Base-by-base conservation (phyloP, 1,284 basidiomycete genomes). In the Apiotrichum gamsii region DNA sequence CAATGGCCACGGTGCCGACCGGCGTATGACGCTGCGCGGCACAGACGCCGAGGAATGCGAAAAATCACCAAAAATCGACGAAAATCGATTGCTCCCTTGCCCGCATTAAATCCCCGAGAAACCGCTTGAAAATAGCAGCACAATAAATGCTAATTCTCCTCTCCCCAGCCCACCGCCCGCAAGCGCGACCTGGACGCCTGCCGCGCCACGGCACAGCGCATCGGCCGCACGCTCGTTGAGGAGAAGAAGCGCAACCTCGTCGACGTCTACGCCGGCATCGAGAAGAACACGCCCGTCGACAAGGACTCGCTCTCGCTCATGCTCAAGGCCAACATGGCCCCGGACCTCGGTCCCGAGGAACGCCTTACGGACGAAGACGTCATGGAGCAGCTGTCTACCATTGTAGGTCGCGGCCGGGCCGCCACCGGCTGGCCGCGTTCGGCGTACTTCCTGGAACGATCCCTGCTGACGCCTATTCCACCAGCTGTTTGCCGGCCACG, bases 341-440 rank as follows among this genome's bases (percentile, higher is more conserved):
- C 75, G 9, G 80, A 82, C 41, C 61, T 82, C 8, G 67, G 72
- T 5, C 67, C 75, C 0, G 72, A 73, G 0, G 78, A 84, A 61
- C 74, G 75, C 19, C 77, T 89, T 74, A 77, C 79, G 10, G 77
- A 80, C 34, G 72, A 76, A 14, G 85, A 89, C 59, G 80, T 85
- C 3, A 71, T 83, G 20, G 83, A 79, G 50, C 85, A 88, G 65
- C 85, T 89, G 51, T 81, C 82, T 9, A 87, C 84, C 0, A 85
- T 89, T 64, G 77, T 89, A 38, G 47, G 64, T 59, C 4, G n/a
- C 10, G 5, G 19, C 6, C n/a, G 9, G 5, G 4, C 8, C 24
- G 5, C 3, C 24, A 3, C 11, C 19, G n/a, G 35, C 16, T 16
- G 19, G 32, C 37, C n/a, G n/a, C n/a, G n/a, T n/a, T 8, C 14